Percentiles rank a stretch among this genome's conserved stretches.
Evolutionary conservation across 148 eudicot species (phyloP).

Genomic region (Mesembryanthemum crystallinum): DNA sequence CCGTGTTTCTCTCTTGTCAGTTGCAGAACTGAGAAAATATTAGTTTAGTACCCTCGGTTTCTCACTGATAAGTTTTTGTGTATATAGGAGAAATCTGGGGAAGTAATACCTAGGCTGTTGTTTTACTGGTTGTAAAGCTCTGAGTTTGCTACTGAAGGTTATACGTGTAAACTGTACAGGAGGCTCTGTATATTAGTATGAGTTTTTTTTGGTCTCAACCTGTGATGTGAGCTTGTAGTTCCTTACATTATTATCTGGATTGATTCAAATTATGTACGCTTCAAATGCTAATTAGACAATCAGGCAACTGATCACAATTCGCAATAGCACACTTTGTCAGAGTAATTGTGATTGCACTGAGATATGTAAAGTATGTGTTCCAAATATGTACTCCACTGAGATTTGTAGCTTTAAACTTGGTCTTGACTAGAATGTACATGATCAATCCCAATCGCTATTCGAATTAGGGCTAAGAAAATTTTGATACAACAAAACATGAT

Average conservation of each 20-base stretch:
- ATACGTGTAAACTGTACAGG: constrained; percentile 19
- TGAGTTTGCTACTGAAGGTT: constrained; percentile 2
- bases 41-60: constrained; percentile 18
- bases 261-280: background rate
- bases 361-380: too few relatives aligned
- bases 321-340: too few relatives aligned
- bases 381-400: too few relatives aligned
- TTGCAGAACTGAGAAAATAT: constrained; percentile 12
- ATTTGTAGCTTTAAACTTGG: too few relatives aligned
- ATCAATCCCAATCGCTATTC: too few relatives aligned
- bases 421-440: too few relatives aligned
- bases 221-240: constrained; percentile 25
- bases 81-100: constrained; percentile 23
- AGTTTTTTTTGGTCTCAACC: constrained; percentile 24
- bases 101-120: constrained; percentile 12
- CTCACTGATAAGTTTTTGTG: constrained; percentile 13
- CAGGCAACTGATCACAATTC: background rate
- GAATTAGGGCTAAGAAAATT: too few relatives aligned
- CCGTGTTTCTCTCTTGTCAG: constrained; percentile 1
- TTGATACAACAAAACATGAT: too few relatives aligned
- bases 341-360: too few relatives aligned
- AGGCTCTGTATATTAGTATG: constrained; percentile 34
- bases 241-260: background rate
- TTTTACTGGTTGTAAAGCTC: constrained; percentile 22
- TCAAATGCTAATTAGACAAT: background rate